phyloP scores from a whole-genome alignment of 352 stramenopile species.

The Discostella stelligera region DNA sequence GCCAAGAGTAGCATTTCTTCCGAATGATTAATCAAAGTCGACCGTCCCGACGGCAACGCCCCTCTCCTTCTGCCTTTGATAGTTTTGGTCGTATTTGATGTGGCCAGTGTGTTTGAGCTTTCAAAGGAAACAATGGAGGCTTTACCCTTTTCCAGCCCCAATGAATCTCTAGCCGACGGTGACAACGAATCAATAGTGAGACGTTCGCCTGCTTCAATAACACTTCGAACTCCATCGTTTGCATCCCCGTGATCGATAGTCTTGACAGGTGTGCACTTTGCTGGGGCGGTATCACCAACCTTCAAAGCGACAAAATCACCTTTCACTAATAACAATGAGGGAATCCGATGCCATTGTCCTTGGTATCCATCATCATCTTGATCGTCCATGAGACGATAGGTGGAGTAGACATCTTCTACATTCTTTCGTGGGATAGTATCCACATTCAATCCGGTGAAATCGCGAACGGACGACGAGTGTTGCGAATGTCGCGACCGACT shows the following conservation, averaged over 20 bases:
- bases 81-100: conserved; percentile 7
- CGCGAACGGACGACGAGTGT: background rate
- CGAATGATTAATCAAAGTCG: conserved; percentile 55
- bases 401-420: conserved; percentile 49
- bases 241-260: conserved; percentile 1
- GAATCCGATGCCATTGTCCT: conserved; percentile 66
- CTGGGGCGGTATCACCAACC: conserved; percentile 70
- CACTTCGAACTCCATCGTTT: conserved; percentile 20
- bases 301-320: conserved; percentile 78
- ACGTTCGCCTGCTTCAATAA: conserved; percentile 47
- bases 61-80: background rate
- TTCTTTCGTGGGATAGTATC: conserved; percentile 42
- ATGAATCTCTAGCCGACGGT: conserved; percentile 7
- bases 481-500: background rate
- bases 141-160: background rate
- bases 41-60: conserved; percentile 48
- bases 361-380: conserved; percentile 2
- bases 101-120: conserved; percentile 5
- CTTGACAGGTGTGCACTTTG: conserved; percentile 33
- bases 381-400: conserved; percentile 29
- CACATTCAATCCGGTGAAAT: background rate
- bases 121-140: conserved; percentile 1
- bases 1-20: conserved; percentile 60
- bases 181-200: conserved; percentile 51
- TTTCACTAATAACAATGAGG: conserved; percentile 66